Evolutionary conservation across 2,329 filamentous ascomycete genomes (phyloP).

Genomic region (Cryphonectria japonica): DNA sequence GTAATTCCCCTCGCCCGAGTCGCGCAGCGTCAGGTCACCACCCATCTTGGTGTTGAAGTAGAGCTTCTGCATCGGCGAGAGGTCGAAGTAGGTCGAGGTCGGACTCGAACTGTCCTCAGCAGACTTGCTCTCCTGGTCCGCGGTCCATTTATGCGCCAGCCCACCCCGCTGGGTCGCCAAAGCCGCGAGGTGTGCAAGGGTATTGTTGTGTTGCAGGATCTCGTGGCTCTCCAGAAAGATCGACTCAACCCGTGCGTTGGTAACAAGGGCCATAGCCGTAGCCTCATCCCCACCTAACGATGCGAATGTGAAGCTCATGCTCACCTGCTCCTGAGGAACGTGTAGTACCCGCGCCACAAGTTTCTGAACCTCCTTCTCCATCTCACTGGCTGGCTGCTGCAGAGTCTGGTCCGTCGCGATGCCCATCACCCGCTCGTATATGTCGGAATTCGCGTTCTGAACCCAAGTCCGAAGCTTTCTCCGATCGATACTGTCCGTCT

Average conservation of each 20-base stretch:
- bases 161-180: slow-evolving; percentile 41
- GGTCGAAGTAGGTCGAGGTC: slow-evolving; percentile 41
- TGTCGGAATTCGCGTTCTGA: slow-evolving; percentile 54
- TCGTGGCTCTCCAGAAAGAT: slow-evolving; percentile 43
- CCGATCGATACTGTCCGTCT: slow-evolving; percentile 45
- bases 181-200: slow-evolving; percentile 44
- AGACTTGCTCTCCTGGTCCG: slow-evolving; percentile 38
- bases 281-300: slow-evolving; percentile 47
- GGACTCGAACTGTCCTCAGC: slow-evolving; percentile 11
- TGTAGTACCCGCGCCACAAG: slow-evolving; percentile 44
- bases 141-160: slow-evolving; percentile 39
- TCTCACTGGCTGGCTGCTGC: slow-evolving; percentile 41
- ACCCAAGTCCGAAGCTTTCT: slow-evolving; percentile 56
- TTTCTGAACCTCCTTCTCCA: slow-evolving; percentile 45
- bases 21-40: slow-evolving; percentile 38
- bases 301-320: slow-evolving; percentile 47
- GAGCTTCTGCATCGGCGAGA: slow-evolving; percentile 59
- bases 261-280: slow-evolving; percentile 44
- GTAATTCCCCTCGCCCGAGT: slow-evolving; percentile 42
- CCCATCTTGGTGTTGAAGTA: slow-evolving; percentile 55
- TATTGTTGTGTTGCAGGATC: slow-evolving; percentile 42
- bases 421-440: slow-evolving; percentile 50
- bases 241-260: slow-evolving; percentile 44
- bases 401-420: slow-evolving; percentile 44
- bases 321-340: slow-evolving; percentile 44